Percentiles rank a stretch among this genome's conserved stretches.
phyloP scores from a whole-genome alignment of 495 filamentous ascomycete genomes.

The Xanthoparmelia taractica region DNA sequence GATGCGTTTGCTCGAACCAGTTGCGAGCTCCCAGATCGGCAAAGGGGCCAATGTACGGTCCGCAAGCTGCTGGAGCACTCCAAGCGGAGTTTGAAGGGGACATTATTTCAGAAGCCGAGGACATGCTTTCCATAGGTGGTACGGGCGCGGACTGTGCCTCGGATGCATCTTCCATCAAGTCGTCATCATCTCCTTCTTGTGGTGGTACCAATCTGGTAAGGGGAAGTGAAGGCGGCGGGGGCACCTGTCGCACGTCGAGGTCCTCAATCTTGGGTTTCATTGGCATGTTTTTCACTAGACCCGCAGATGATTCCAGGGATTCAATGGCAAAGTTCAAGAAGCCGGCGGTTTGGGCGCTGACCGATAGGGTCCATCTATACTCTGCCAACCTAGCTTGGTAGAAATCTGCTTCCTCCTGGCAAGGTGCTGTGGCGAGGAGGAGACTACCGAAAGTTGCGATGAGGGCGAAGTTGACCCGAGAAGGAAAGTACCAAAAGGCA shows the following conservation, averaged over 20 bases:
- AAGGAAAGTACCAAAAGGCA: constrained; percentile 49
- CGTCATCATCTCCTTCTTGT: constrained; percentile 16
- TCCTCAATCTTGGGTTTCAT: constrained; percentile 43
- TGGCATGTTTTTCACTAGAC: constrained; percentile 43
- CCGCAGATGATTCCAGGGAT: constrained; percentile 40
- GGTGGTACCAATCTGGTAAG: constrained; percentile 21
- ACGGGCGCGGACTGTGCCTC: constrained; percentile 13
- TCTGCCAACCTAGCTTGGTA: constrained; percentile 78
- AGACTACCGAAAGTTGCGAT: constrained; percentile 54
- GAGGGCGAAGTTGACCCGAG: constrained; percentile 47
- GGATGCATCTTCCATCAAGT: constrained; percentile 17
- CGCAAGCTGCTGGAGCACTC: constrained; percentile 15
- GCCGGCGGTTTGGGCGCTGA: constrained; percentile 71
- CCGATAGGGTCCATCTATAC: constrained; percentile 88
- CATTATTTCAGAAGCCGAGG: constrained; percentile 12
- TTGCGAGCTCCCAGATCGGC: constrained; percentile 21
- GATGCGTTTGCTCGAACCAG: constrained; percentile 23
- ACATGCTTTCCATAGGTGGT: constrained; percentile 1
- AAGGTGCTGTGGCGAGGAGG: constrained; percentile 79
- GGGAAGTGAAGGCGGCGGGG: constrained; percentile 18
- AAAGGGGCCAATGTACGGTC: constrained; percentile 21
- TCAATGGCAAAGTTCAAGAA: constrained; percentile 52
- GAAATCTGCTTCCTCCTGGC: constrained; percentile 89
- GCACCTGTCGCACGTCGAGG: constrained; percentile 25
- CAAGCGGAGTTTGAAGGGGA: constrained; percentile 17